Percentiles rank a stretch among this genome's conserved stretches.
Evolutionary conservation across 805 yeast genomes (phyloP).

Genomic region (Lipomyces spencermartinsiae): DNA sequence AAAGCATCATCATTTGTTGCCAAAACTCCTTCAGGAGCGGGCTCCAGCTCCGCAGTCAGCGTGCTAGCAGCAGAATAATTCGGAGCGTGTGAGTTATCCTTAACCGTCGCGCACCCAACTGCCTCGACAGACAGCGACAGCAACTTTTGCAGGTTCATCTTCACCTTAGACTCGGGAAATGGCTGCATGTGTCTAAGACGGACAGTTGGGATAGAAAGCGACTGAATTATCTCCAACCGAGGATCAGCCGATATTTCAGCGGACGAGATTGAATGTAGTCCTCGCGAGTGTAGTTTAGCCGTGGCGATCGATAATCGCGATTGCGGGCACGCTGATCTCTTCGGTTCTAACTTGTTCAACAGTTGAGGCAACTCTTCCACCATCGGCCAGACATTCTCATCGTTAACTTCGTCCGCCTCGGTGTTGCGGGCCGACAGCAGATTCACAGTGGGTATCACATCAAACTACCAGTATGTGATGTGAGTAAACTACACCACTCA

Average conservation of each 20-base stretch:
- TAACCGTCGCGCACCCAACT: not conserved
- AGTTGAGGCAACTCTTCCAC: not conserved
- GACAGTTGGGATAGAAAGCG: not conserved
- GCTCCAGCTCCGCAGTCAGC: not conserved
- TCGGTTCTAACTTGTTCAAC: not conserved
- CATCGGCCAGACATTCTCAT: not conserved
- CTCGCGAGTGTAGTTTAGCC: not conserved
- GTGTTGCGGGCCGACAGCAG: not conserved
- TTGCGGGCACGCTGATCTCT: not conserved
- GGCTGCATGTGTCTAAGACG: not conserved
- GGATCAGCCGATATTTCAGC: not conserved
- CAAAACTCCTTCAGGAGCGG: not conserved
- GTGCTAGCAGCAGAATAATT: not conserved
- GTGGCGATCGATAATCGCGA: not conserved
- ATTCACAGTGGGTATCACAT: not conserved
- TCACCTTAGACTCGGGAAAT: not conserved
- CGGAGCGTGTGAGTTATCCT: not conserved
- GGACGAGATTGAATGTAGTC: not conserved
- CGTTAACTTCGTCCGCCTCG: not conserved
- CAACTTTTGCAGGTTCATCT: not conserved
- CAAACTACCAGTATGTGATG: not conserved
- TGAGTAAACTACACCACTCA: not conserved
- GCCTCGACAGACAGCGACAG: not conserved
- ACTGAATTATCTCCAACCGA: not conserved
- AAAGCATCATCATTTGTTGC: not conserved